Conservation (phyloP, 495 filamentous ascomycete species). For the Hyaloscypha finlandica region DNA sequence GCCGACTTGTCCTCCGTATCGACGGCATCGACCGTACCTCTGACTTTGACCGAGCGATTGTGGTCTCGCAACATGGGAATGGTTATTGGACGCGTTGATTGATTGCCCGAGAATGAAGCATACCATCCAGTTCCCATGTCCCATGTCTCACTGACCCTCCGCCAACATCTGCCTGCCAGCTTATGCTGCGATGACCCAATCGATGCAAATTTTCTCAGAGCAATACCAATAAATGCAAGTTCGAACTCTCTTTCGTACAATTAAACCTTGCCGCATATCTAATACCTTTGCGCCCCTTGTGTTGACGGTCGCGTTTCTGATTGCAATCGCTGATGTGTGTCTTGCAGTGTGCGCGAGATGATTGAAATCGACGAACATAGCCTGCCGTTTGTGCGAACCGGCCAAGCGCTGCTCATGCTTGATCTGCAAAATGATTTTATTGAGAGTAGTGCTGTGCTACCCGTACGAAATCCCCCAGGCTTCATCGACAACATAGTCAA, state of each 20-base stretch:
- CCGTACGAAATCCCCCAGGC: conserved; percentile 61
- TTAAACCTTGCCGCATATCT: not conserved
- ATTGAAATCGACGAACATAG: conserved; percentile 49
- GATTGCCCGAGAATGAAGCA: no score
- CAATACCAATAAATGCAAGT: conserved; percentile 12
- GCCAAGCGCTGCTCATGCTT: conserved; percentile 81
- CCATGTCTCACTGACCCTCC: not conserved
- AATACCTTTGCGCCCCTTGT: not conserved
- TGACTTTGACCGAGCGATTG: conserved; percentile 11
- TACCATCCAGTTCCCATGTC: no score
- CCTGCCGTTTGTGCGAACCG: conserved; percentile 58
- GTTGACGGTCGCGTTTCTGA: not conserved
- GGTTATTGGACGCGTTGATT: not conserved
- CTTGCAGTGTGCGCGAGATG: conserved; percentile 35
- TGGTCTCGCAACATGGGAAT: conserved; percentile 1
- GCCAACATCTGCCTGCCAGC: not conserved
- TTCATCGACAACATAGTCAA: conserved; percentile 67
- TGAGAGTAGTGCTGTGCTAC: conserved; percentile 65
- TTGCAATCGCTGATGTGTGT: conserved; percentile 15
- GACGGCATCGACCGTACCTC: no score
- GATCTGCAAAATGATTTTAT: conserved; percentile 95
- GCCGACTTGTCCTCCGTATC: not conserved
- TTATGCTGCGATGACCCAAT: conserved; percentile 16
- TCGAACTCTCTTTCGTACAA: not conserved
- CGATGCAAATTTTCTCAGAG: conserved; percentile 1